Evolutionary conservation across 106 monocot genomes (phyloP).

Genomic region (Dioscorea alata): DNA sequence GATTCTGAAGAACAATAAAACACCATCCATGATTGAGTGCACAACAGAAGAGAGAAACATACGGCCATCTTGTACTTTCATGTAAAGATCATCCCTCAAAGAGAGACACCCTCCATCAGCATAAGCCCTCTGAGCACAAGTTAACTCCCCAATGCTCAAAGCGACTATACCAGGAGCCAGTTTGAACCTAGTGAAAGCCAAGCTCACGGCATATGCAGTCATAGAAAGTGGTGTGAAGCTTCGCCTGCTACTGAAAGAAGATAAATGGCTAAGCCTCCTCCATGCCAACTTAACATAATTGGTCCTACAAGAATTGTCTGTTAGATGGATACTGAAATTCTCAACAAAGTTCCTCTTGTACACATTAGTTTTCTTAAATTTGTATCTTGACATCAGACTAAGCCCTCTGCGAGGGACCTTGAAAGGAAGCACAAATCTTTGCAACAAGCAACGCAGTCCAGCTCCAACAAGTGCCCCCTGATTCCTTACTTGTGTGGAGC

Average conservation of each 20-base stretch:
- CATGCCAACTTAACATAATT: constrained; percentile 34
- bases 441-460: constrained; percentile 15
- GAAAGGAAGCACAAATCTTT: constrained; percentile 28
- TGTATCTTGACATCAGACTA: constrained; percentile 2
- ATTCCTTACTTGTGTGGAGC: constrained; percentile 15
- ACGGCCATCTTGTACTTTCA: constrained; percentile 43
- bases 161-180: constrained; percentile 54
- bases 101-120: constrained; percentile 55
- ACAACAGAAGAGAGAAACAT: constrained; percentile 30
- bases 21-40: constrained; percentile 40
- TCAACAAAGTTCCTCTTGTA: constrained; percentile 8
- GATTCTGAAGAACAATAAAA: constrained; percentile 50
- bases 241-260: constrained; percentile 5
- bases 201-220: constrained; percentile 50
- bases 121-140: constrained; percentile 25
- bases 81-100: constrained; percentile 30
- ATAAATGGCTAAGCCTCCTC: constrained; percentile 35
- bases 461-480: constrained; percentile 22
- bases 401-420: constrained; percentile 14
- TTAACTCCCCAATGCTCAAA: constrained; percentile 45
- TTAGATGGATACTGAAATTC: constrained; percentile 17
- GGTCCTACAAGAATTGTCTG: constrained; percentile 1
- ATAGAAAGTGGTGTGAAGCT: constrained; percentile 23
- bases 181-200: constrained; percentile 47
- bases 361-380: constrained; percentile 3